These are phyloP conservation scores for Collybia nuda DNA, from an alignment of 768 basidiomycete genomes.

Conservation along the genomic window DNA sequence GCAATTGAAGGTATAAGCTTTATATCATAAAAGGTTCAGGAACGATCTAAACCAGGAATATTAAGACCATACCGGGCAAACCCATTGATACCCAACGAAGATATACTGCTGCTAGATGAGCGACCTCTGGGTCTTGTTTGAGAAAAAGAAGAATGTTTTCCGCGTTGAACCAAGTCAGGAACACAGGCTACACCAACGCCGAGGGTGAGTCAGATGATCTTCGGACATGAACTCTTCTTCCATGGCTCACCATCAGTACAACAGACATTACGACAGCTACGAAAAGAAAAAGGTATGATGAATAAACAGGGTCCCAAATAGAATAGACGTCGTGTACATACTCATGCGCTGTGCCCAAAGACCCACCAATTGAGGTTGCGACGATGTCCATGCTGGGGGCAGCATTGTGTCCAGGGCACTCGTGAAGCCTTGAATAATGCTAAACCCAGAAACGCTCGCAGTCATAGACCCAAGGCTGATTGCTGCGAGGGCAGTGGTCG, in stretches of 20 bases:
- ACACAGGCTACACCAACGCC: slow-evolving; percentile 41
- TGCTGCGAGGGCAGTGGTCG: slow-evolving; percentile 86
- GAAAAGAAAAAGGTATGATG: slow-evolving; percentile 1
- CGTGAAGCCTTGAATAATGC: slow-evolving; percentile 78
- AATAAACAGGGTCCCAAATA: neutral
- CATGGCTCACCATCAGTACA: slow-evolving; percentile 54
- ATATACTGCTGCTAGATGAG: slow-evolving; percentile 72
- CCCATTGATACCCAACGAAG: slow-evolving; percentile 76
- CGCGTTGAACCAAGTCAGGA: slow-evolving; percentile 78
- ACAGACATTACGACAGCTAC: slow-evolving; percentile 62
- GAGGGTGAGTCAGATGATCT: slow-evolving; percentile 28
- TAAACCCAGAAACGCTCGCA: slow-evolving; percentile 67
- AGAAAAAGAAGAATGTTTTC: slow-evolving; percentile 75
- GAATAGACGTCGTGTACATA: slow-evolving; percentile 31
- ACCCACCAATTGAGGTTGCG: slow-evolving; percentile 81
- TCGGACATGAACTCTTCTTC: slow-evolving; percentile 2
- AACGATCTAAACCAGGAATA: slow-evolving; percentile 5
- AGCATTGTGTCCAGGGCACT: slow-evolving; percentile 92
- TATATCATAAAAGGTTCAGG: slow-evolving; percentile 2
- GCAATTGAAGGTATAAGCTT: slow-evolving; percentile 54
- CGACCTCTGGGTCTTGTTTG: slow-evolving; percentile 83
- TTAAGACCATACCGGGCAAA: slow-evolving; percentile 54
- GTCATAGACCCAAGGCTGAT: slow-evolving; percentile 48
- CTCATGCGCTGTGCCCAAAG: slow-evolving; percentile 91
- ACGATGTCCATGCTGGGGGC: slow-evolving; percentile 92